Percentiles rank a stretch among this genome's conserved stretches.
These are phyloP conservation scores for Nemania diffusa DNA, from an alignment of 2,329 filamentous ascomycete species.

Conservation along the genomic window DNA sequence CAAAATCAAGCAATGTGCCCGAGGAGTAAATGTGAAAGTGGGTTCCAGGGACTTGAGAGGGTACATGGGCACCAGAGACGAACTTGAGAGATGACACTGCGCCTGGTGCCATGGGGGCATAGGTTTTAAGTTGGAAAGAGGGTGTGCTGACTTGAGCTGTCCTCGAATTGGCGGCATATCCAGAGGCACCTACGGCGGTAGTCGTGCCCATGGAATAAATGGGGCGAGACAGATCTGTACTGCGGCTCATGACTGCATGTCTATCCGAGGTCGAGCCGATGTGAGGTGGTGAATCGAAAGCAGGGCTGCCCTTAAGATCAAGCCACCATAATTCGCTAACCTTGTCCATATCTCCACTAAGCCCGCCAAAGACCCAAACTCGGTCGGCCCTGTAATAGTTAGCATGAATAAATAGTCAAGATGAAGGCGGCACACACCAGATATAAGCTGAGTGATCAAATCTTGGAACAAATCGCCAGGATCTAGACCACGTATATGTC, in stretches of 20 bases:
- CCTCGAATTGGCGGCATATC: constrained; percentile 74
- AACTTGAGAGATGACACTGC: constrained; percentile 92
- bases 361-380: constrained; percentile 95
- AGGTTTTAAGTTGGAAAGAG: constrained; percentile 73
- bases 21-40: constrained; percentile 97
- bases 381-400: constrained; percentile 68
- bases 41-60: constrained; percentile 87
- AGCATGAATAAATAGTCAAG: constrained; percentile 30
- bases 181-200: constrained; percentile 66
- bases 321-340: constrained; percentile 97
- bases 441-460: constrained; percentile 97
- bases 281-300: constrained; percentile 77
- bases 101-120: constrained; percentile 87
- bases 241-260: constrained; percentile 53
- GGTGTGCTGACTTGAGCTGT: constrained; percentile 74
- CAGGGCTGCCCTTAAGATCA: constrained; percentile 89
- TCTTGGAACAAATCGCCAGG: constrained; percentile 93
- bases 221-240: constrained; percentile 62
- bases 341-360: constrained; percentile 97
- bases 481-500: constrained; percentile 96
- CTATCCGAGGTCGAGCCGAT: constrained; percentile 62
- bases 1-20: constrained; percentile 90
- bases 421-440: constrained; percentile 61
- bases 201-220: constrained; percentile 62
- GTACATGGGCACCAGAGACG: constrained; percentile 84